Evolutionary conservation across 2,329 filamentous ascomycete species (phyloP), one percentile per base, ranked within the genome.

Genomic region (Hirsutella rhossiliensis): DNA sequence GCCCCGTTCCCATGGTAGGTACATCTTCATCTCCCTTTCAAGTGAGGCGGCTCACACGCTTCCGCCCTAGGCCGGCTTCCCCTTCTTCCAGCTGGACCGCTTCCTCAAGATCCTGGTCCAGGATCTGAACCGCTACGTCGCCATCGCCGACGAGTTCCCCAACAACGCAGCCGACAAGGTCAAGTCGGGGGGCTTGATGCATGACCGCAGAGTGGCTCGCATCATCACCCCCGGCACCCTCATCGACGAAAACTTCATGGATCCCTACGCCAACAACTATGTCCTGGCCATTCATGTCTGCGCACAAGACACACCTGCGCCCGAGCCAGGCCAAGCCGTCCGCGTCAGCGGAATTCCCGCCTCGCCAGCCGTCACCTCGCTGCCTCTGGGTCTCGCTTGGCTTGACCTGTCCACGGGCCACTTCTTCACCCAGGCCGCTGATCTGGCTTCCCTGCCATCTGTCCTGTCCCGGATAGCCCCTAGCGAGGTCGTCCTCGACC

Each of bases 191-290:
- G 87, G 87, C 4, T 67, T 90, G 50, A 72, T 90, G 69, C 94
- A 92, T 60, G 84, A 94, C 59, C 82, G 92, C 23, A 80, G 73
- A 52, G 87, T 98, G 13, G 78, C 86, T 17, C 81, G 92, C 45
- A 82, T 98, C 52, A 80, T 98, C 56, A 97, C 92, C 1, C 88
- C 92, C 1, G 92, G 92, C 18, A 98, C 92, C 2, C 70, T 98
- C 43, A 95, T 98, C 52, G 92, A 98, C 62, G 92, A 98, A 64
- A 89, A 88, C 54, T 98, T 97, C 62, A 88, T 98, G 71, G 87
- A 97, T 59, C 87, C 88, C 1, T 90, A 85, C 58, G 80, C 86
- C 55, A 96, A 92, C 63, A 97, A 96, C 60, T 98, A 90, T 61
- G 73, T 97, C 30, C 76, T 97, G 59, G 82, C 86, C 32, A 75